Base-by-base conservation (phyloP, 371 early-diverging fungal genomes). In the Lichtheimia ornata region DNA sequence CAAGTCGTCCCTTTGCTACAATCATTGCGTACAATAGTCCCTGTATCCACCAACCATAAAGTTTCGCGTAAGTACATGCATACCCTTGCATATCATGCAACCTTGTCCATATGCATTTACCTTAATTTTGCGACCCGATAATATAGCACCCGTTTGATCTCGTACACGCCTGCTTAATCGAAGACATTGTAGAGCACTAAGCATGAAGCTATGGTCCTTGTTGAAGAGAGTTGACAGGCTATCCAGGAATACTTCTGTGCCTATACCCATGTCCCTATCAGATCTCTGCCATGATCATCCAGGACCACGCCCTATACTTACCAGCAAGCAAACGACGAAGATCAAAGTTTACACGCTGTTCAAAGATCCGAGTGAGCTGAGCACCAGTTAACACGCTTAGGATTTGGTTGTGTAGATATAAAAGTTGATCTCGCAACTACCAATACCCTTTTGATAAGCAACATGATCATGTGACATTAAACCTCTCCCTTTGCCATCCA, bases 291-390 rank as follows among this genome's bases (percentile, higher is more conserved):
- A 17, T 25, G 5, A 14, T 20, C 1, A 51, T 17, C 51, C 11
- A 35, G 6, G 7, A 51, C 25, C 22, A 4, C 22, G 6, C n/a
- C 53, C 1, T 28, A 4, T 3, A 53, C 27, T 58, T 61, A 79
- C 89, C 90, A 59, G 84, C 83, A 17, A 96, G 69, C 30, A 94
- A 66, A 63, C 89, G 84, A 44, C 98, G 81, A 51, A 97, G 72
- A 77, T 97, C 98, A 79, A 91, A 96, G 73, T 94, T 96, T 50
- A 82, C 83, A 3, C 93, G 82, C 63, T 92, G 88, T 53, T 94
- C 90, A 64, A 97, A 97, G 50, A 96, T 94, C 52, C 80, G 76
- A 11, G 88, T 88, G 62, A 97, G 75, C 69, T 97, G 96, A 12
- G 87, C 74, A 5, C 79, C 74, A 2, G 97, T 95, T 43, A 97